Evolutionary conservation across 805 yeast species (phyloP).

Genomic region (Ogataea methylovora): DNA sequence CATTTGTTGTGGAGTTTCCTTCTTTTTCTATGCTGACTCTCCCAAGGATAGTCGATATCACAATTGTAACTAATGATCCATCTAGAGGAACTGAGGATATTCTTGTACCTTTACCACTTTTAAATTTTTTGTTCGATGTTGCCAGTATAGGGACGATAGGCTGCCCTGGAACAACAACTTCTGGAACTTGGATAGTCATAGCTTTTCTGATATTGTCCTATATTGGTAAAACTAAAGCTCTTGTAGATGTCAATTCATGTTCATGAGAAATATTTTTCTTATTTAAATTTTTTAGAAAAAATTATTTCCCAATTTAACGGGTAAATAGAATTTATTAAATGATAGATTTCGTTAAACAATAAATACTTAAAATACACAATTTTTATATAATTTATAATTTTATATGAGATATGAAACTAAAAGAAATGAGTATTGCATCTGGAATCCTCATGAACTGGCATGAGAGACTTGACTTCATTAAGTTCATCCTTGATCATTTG

Average conservation of each 20-base stretch:
- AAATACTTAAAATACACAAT: no score
- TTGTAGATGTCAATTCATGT: no score
- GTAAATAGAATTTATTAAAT: no score
- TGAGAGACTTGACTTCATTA: constrained; percentile 67
- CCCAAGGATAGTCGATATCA: constrained; percentile 60
- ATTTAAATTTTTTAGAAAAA: no score
- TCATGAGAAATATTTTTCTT: no score
- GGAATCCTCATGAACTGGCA: constrained; percentile 80
- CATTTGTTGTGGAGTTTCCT: constrained; percentile 10
- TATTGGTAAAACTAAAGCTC: no score
- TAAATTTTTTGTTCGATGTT: constrained; percentile 31
- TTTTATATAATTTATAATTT: no score
- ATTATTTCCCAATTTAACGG: no score
- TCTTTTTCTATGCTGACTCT: constrained; percentile 30
- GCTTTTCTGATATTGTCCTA: no score
- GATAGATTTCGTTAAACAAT: no score
- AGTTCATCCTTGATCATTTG: constrained; percentile 81
- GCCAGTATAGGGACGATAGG: constrained; percentile 54
- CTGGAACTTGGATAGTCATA: constrained; percentile 27
- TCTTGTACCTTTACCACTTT: constrained; percentile 61
- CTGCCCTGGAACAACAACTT: constrained; percentile 73
- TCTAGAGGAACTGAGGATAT: constrained; percentile 36
- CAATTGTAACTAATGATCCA: constrained; percentile 28
- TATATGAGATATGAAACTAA: no score
- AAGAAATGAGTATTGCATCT: constrained; percentile 79